Evolutionary conservation across 1,139 yeast species (phyloP), one percentile per base, ranked within the genome.

Genomic region (Pichia sp.): DNA sequence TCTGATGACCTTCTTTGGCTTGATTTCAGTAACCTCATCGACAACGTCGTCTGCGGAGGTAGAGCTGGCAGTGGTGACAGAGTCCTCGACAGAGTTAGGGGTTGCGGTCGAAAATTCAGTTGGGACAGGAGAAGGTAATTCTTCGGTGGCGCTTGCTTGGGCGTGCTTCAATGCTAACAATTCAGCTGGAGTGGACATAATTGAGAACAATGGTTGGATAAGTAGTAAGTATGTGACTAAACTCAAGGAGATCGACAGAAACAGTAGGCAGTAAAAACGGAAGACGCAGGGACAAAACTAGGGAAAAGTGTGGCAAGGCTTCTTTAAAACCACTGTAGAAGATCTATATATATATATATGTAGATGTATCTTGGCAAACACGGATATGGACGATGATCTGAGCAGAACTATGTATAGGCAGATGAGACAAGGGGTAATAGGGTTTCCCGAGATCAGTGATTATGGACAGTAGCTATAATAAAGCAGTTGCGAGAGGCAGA

Each of bases 181-280:
- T 71, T 80, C 85, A 62, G 85, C 85, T 54, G 85, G 85, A 60
- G 84, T 75, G 52, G 83, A 74, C 84, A 80, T 79, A 1, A 10
- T 49, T 40, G 14, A 24, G 7, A 6, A 12, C 14, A 9, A 33
- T 10, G n/a, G 40, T 12, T 12, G 24, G 24, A 36, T 2, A 36
- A 20, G 24, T 20, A 20, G 24, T n/a, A 34, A 34, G n/a, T 12
- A 36, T 6, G 40, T 12, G 40, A 4, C 16, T 36, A 14, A 14
- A 31, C 5, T 9, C 10, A 30, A 17, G 24, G 20, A 10, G 12
- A 20, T 17, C 10, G 36, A 38, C 29, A 27, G 17, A 16, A 17
- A 30, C 48, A 24, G 38, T 14, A 17, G 38, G 40, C 34, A 29
- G 34, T 7, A 45, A 24, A 53, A 50, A 49, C 47, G 48, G 50